Conservation (phyloP, 129 eudicot species). For the Silybum marianum region DNA sequence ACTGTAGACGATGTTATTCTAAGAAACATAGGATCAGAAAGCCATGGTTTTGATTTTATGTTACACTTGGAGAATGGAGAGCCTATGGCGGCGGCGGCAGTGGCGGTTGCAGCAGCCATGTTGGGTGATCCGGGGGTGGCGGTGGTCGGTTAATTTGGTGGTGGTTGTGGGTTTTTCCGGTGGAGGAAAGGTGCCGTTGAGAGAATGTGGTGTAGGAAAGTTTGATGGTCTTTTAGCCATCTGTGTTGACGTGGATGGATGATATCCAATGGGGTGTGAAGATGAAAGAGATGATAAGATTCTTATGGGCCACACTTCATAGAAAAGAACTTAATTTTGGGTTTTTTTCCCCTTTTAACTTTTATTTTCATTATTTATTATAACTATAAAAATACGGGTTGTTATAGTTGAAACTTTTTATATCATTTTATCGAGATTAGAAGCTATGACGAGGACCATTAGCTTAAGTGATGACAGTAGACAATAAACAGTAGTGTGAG, state of each 20-base stretch:
- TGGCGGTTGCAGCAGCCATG: slow-evolving; percentile 62
- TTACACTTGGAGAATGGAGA: slow-evolving; percentile 50
- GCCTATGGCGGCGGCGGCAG: slow-evolving; percentile 53
- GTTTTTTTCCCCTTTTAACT: neutral
- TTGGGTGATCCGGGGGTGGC: slow-evolving; percentile 18
- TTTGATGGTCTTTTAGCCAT: slow-evolving; percentile 6
- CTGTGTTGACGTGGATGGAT: slow-evolving; percentile 25
- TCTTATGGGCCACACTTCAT: slow-evolving; percentile 2
- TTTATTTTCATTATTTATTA: too few relatives aligned
- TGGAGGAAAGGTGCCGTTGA: slow-evolving; percentile 8
- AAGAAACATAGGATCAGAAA: slow-evolving; percentile 32
- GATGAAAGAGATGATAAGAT: slow-evolving; percentile 30
- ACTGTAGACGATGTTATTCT: slow-evolving; percentile 39
- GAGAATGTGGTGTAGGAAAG: neutral
- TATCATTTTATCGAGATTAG: too few relatives aligned
- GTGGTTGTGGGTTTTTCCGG: slow-evolving; percentile 13
- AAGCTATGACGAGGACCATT: too few relatives aligned
- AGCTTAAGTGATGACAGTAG: too few relatives aligned
- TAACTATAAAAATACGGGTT: too few relatives aligned
- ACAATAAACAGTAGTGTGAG: too few relatives aligned
- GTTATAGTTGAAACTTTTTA: too few relatives aligned
- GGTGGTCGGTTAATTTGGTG: slow-evolving; percentile 10
- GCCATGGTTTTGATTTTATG: slow-evolving; percentile 31
- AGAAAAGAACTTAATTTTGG: neutral
- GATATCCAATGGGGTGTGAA: slow-evolving; percentile 25